Percentiles rank a stretch among this genome's conserved stretches.
These are phyloP conservation scores for Hylodesmum podocarpum DNA, from an alignment of 306 rosid genomes.

Conservation along the genomic window DNA sequence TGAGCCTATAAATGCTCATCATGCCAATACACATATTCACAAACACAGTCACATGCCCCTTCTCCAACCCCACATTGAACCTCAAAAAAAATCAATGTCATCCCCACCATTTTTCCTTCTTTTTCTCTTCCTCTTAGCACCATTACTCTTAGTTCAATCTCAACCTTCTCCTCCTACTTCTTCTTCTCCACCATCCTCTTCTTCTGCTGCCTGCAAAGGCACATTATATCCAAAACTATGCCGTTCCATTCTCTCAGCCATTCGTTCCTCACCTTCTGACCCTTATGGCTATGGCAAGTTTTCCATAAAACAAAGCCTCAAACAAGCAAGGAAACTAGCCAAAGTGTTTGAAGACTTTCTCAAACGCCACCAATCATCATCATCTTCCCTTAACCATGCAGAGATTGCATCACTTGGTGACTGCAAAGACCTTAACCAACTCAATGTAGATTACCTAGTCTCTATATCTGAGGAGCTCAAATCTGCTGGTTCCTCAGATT, in stretches of 20 bases:
- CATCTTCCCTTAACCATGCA: slow-evolving; percentile 20
- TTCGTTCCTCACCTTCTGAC: slow-evolving; percentile 53
- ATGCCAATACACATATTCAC: slow-evolving; percentile 9
- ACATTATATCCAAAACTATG: slow-evolving; percentile 80
- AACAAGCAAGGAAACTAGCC: slow-evolving; percentile 49
- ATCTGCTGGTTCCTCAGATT: not conserved
- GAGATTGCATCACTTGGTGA: slow-evolving; percentile 53
- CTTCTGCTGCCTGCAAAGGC: slow-evolving; percentile 42
- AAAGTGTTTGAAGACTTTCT: slow-evolving; percentile 37
- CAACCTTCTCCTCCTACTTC: not conserved
- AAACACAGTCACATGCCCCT: not conserved
- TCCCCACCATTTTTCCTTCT: not conserved
- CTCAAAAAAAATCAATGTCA: slow-evolving; percentile 11
- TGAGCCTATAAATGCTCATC: slow-evolving; percentile 21
- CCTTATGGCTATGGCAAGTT: slow-evolving; percentile 57
- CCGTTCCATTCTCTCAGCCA: slow-evolving; percentile 62
- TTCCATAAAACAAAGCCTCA: slow-evolving; percentile 63
- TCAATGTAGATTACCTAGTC: slow-evolving; percentile 52
- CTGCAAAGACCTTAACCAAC: slow-evolving; percentile 56
- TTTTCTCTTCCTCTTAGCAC: slow-evolving; percentile 24
- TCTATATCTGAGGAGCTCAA: slow-evolving; percentile 42
- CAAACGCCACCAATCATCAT: slow-evolving; percentile 15
- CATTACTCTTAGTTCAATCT: slow-evolving; percentile 35
- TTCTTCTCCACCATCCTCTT: not conserved
- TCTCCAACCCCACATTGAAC: not conserved